Conservation (phyloP, 2,329 filamentous ascomycete genomes). For the Aotearoamyces nothofagi region DNA sequence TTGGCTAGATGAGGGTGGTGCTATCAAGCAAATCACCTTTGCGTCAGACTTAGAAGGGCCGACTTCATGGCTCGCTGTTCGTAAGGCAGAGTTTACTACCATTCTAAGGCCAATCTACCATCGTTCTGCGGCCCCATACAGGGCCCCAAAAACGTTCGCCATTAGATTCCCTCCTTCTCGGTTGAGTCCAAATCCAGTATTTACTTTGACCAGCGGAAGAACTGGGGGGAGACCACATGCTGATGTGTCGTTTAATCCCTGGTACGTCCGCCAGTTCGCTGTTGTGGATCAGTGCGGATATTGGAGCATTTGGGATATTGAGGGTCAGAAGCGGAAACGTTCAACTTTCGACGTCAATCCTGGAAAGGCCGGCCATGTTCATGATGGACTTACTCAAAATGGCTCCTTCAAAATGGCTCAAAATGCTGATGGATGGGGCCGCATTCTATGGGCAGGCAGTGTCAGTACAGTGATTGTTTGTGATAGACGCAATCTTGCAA, state of each 20-base stretch:
- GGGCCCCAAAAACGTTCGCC: conserved; percentile 3
- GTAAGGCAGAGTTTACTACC: conserved; percentile 24
- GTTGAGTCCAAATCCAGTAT: conserved; percentile 38
- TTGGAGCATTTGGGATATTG: conserved; percentile 52
- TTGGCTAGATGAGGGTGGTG: conserved; percentile 21
- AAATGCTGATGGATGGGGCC: conserved; percentile 27
- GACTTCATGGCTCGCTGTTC: conserved; percentile 28
- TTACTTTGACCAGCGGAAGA: conserved; percentile 32
- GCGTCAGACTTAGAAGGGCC: conserved; percentile 21
- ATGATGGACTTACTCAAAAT: conserved; percentile 9
- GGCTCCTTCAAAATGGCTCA: conserved; percentile 2
- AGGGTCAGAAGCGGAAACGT: conserved; percentile 8
- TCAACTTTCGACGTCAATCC: conserved; percentile 5
- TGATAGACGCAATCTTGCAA: conserved; percentile 20
- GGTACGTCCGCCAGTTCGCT: conserved; percentile 42
- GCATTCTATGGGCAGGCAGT: conserved; percentile 30
- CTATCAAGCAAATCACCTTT: conserved; percentile 32
- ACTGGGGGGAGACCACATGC: conserved; percentile 41
- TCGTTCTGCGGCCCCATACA: conserved; percentile 2
- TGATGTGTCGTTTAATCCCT: conserved; percentile 52
- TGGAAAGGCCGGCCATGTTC: conserved; percentile 12
- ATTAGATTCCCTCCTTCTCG: conserved; percentile 24
- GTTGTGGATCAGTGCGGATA: conserved; percentile 48
- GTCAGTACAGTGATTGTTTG: conserved; percentile 29
- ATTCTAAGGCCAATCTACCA: conserved; percentile 23